phyloP scores from a whole-genome alignment of 345 rosid species.

The Sisymbrium irio region DNA sequence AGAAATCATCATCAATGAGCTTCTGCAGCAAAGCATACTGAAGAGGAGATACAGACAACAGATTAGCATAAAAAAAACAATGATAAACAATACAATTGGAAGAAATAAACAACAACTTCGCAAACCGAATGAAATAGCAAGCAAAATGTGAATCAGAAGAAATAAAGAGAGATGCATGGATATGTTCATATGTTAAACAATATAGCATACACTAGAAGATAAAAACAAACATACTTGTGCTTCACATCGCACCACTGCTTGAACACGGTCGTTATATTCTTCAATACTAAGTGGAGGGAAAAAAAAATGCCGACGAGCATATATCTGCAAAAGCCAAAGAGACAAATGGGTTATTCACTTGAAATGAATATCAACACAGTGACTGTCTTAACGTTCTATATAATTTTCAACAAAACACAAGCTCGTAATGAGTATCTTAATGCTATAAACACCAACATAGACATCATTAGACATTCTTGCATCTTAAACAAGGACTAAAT shows the following conservation, averaged over 20 bases:
- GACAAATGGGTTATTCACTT: not conserved
- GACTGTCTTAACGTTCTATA: not conserved
- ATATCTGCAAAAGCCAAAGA: slow-evolving; percentile 48
- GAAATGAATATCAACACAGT: not conserved
- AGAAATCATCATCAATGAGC: slow-evolving; percentile 60
- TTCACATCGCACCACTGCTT: slow-evolving; percentile 84
- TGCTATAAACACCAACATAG: too few species aligned
- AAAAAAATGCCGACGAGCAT: slow-evolving; percentile 83
- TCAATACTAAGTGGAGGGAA: slow-evolving; percentile 80
- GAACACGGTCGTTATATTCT: slow-evolving; percentile 74
- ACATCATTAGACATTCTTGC: not conserved
- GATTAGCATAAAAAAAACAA: slow-evolving; percentile 1
- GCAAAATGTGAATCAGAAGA: not conserved
- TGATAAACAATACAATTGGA: not conserved
- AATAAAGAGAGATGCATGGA: not conserved
- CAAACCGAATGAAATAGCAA: too few species aligned
- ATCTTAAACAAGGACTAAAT: not conserved
- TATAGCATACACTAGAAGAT: not conserved
- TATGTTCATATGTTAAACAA: not conserved
- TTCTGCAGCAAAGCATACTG: slow-evolving; percentile 88
- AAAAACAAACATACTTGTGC: slow-evolving; percentile 62
- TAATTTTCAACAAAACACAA: too few species aligned
- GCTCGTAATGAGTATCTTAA: too few species aligned
- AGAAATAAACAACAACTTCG: not conserved
- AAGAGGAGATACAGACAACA: not conserved